Conservation (phyloP, 2,329 filamentous ascomycete species). For the Aspergillus floridensis region DNA sequence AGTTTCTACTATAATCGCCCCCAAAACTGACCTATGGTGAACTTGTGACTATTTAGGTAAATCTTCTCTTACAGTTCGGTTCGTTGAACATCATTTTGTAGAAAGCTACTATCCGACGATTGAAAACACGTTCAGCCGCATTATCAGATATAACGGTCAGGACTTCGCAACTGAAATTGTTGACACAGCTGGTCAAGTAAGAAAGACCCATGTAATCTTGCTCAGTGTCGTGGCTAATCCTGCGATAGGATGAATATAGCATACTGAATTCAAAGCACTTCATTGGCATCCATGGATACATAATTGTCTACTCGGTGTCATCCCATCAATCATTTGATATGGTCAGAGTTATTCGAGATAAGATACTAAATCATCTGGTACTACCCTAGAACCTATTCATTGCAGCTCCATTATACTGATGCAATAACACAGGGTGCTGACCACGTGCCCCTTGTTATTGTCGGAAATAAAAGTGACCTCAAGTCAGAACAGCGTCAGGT, state of each 20-base stretch:
- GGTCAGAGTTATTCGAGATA: constrained; percentile 92
- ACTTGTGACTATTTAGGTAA: constrained; percentile 64
- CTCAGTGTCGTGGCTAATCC: constrained; percentile 13
- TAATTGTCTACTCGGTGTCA: constrained; percentile 97
- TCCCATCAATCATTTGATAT: constrained; percentile 95
- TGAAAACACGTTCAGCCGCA: constrained; percentile 97
- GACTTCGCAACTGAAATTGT: constrained; percentile 97
- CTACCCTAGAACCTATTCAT: constrained; percentile 27
- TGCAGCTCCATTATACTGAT: not conserved
- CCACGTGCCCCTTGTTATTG: constrained; percentile 86
- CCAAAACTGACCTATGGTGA: constrained; percentile 5
- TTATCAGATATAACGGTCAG: constrained; percentile 87
- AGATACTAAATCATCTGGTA: constrained; percentile 94
- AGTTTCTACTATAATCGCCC: not conserved
- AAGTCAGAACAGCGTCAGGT: constrained; percentile 92
- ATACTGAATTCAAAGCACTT: constrained; percentile 98
- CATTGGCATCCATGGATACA: constrained; percentile 97
- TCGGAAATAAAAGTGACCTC: constrained; percentile 96
- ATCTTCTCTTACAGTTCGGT: constrained; percentile 93
- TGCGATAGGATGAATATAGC: constrained; percentile 84
- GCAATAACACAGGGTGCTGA: constrained; percentile 69
- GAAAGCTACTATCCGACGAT: constrained; percentile 99
- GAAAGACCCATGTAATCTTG: constrained; percentile 17
- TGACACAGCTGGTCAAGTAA: constrained; percentile 90
- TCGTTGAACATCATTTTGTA: constrained; percentile 96